Base-by-base conservation (phyloP, 441 rosid genomes). In the Macaranga tanarius region DNA sequence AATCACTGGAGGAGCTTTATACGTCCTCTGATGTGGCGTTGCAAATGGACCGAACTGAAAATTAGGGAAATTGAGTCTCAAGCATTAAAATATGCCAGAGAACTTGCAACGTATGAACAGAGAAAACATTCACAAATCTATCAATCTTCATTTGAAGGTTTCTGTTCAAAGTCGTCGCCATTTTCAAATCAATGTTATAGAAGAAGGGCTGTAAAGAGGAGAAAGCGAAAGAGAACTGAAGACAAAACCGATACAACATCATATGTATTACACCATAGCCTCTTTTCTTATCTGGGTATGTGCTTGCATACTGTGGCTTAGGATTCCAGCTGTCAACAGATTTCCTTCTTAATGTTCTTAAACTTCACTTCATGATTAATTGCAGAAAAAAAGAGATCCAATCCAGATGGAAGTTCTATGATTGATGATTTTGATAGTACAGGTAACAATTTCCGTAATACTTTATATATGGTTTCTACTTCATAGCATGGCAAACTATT, bases 1-100 rank as follows among this genome's bases (percentile, higher is more conserved):
- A 80, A 81, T 84, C 93, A 91, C 71, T 93, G 97, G 95, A 91
- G 86, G 84, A 87, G 68, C 75, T 95, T 90, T 75, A 85, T 90
- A 73, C 83, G 79, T 58, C 99, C 99, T 71, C 81, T 95, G 62
- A 90, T 85, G 96, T 92, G 97, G 98, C 91, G 92, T 56, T 90
- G 95, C 88, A 90, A 91, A 81, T 92, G 97, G 98, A 70, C 87
- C 20, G 97, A 95, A 79, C 77, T 90, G 77, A 88, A 84, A 81
- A 88, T 92, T 51, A 90, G 83, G 75, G 90, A 91, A 79, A 80
- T 91, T 23, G 89, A 88, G 70, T 85, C 87, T 70, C 93, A 86
- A 50, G 86, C 90, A 67, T 66, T 79, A 70, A 89, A 81, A 83
- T 92, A 89, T 79, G 67, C 84, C 16, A 83, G 83, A 76, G 90